Evolutionary conservation across 371 early-diverging fungal genomes (phyloP).

Genomic region (Apophysomyces elegans): DNA sequence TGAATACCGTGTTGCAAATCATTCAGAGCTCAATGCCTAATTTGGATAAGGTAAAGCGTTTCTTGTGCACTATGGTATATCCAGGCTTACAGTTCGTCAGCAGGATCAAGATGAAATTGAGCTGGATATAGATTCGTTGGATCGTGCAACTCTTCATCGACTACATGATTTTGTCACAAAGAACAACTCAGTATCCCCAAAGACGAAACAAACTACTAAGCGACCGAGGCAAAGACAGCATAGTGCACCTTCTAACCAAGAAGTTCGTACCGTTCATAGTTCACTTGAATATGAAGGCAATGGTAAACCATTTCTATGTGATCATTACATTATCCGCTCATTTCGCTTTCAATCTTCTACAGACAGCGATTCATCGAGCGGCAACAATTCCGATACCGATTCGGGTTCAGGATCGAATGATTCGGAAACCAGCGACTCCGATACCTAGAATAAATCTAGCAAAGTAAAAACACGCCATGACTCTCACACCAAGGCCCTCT

Average conservation of each 20-base stretch:
- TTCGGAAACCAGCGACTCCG: constrained; percentile 5
- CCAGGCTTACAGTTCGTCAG: constrained; percentile 22
- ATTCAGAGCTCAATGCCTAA: constrained; percentile 87
- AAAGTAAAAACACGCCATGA: neutral
- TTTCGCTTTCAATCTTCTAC: neutral
- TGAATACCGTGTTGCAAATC: constrained; percentile 82
- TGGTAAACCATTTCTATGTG: neutral
- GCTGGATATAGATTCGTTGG: constrained; percentile 92
- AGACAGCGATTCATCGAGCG: constrained; percentile 3
- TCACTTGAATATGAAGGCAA: constrained; percentile 12
- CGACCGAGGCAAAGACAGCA: neutral
- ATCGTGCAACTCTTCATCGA: constrained; percentile 79
- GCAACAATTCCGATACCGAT: neutral
- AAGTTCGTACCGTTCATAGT: constrained; percentile 19
- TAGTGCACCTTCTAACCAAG: constrained; percentile 19
- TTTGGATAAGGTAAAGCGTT: constrained; percentile 63
- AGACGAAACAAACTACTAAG: constrained; percentile 18
- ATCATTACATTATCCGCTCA: neutral
- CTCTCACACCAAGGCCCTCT: neutral
- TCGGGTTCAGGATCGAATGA: neutral
- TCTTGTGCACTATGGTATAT: constrained; percentile 2
- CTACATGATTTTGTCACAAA: constrained; percentile 86
- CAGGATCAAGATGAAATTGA: constrained; percentile 90
- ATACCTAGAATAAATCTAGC: neutral
- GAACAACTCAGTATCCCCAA: constrained; percentile 41